phyloP scores from a whole-genome alignment of 2,329 filamentous ascomycete species.

The Fulvia fulva region DNA sequence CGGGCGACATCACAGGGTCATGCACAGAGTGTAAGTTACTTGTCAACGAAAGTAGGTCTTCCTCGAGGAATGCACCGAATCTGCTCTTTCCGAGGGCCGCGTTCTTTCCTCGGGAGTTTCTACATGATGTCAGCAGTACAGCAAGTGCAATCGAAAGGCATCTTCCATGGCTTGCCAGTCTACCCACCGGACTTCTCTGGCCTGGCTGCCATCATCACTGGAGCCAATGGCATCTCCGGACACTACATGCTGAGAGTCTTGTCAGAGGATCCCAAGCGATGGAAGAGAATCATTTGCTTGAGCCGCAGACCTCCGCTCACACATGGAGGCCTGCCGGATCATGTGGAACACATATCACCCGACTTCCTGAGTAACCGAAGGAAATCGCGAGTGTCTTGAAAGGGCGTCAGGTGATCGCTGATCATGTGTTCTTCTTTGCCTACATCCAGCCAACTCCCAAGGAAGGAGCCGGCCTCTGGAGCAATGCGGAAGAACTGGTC shows the following conservation, averaged over 20 bases:
- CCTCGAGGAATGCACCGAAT: not conserved
- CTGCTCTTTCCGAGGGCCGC: not conserved
- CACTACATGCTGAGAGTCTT: constrained; percentile 50
- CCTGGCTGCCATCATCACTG: constrained; percentile 51
- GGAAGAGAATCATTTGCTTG: constrained; percentile 52
- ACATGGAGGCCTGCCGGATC: constrained; percentile 24
- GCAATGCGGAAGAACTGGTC: constrained; percentile 48
- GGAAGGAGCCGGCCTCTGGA: constrained; percentile 45
- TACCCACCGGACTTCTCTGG: constrained; percentile 40
- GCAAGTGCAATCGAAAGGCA: constrained; percentile 36
- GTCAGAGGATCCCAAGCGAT: constrained; percentile 44
- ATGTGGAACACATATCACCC: constrained; percentile 32
- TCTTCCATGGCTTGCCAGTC: constrained; percentile 50
- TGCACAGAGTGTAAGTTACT: not conserved
- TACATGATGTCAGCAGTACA: constrained; percentile 18
- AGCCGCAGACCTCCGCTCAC: constrained; percentile 44
- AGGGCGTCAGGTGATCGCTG: constrained; percentile 33
- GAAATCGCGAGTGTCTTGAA: constrained; percentile 37
- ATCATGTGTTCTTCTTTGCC: constrained; percentile 53
- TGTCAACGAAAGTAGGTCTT: not conserved
- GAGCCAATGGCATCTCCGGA: constrained; percentile 53
- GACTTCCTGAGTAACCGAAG: constrained; percentile 39
- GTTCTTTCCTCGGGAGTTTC: not conserved
- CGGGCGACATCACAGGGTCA: not conserved
- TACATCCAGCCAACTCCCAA: constrained; percentile 52